These are phyloP conservation scores for Tetrapisispora fleetii DNA, from an alignment of 805 yeast species.

Conservation along the genomic window DNA sequence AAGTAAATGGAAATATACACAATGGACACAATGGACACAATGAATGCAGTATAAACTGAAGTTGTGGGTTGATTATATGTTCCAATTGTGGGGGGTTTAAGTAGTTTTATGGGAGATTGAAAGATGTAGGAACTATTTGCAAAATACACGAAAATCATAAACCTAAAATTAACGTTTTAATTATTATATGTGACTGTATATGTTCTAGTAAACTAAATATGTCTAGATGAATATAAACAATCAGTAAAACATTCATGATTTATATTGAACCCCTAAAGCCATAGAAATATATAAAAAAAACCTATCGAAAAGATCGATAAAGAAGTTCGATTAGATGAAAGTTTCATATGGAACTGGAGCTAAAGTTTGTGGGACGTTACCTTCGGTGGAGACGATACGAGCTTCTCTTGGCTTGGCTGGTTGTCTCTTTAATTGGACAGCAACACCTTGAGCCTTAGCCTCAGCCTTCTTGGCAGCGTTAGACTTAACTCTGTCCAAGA, in stretches of 20 bases:
- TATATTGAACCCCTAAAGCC: conserved; percentile 1
- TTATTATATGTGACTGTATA: neutral
- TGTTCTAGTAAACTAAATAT: neutral
- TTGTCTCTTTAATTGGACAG: conserved; percentile 92
- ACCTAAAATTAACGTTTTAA: neutral
- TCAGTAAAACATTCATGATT: conserved; percentile 1
- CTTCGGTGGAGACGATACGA: conserved; percentile 71
- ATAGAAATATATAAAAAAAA: conserved; percentile 1
- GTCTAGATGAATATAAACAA: neutral
- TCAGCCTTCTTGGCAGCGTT: conserved; percentile 89
- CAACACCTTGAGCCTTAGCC: conserved; percentile 90
- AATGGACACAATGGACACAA: too few relatives aligned
- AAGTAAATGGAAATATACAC: too few relatives aligned
- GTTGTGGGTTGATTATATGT: too few relatives aligned
- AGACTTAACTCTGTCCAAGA: conserved; percentile 94
- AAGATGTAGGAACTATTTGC: too few relatives aligned
- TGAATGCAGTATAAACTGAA: too few relatives aligned
- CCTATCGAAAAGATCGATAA: neutral
- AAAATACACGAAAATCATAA: neutral
- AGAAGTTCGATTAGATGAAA: conserved; percentile 62
- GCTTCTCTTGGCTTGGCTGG: conserved; percentile 97
- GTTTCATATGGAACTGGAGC: conserved; percentile 99
- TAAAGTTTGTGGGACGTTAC: conserved; percentile 88
- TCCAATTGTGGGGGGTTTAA: too few relatives aligned
- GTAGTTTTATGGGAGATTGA: too few relatives aligned